phyloP scores from a whole-genome alignment of 2,329 filamentous ascomycete species.

The Phoma herbarum region DNA sequence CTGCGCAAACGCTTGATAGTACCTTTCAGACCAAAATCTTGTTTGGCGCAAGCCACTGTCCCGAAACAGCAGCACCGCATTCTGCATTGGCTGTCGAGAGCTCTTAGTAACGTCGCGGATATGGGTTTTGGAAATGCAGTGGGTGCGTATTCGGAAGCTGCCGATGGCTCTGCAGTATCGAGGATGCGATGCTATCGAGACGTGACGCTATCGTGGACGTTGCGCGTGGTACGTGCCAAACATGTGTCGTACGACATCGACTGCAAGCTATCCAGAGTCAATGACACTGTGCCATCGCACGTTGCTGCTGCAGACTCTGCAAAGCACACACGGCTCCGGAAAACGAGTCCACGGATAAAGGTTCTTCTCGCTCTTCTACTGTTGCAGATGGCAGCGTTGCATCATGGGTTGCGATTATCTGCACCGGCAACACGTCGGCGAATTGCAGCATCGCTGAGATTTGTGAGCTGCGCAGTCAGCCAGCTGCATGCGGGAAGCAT shows the following conservation, averaged over 20 bases:
- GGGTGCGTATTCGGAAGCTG: not conserved
- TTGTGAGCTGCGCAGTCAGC: constrained; percentile 12
- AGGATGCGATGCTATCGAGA: not conserved
- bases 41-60: constrained; percentile 1
- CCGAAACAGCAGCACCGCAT: not conserved
- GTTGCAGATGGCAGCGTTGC: not conserved
- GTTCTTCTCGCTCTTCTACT: not conserved
- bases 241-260: not conserved
- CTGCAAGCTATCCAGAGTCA: not conserved
- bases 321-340: not conserved
- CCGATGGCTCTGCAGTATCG: not conserved
- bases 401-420: not conserved
- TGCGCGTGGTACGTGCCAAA: not conserved
- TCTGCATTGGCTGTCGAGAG: not conserved
- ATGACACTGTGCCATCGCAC: not conserved
- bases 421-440: constrained; percentile 6
- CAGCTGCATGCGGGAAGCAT: not conserved
- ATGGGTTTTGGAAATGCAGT: constrained; percentile 1
- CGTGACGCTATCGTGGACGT: not conserved
- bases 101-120: not conserved
- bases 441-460: constrained; percentile 6
- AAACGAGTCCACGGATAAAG: not conserved
- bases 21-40: not conserved
- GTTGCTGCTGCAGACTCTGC: not conserved
- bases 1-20: not conserved